phyloP scores from a whole-genome alignment of 768 basidiomycete species.

The Podaxis sp. region DNA sequence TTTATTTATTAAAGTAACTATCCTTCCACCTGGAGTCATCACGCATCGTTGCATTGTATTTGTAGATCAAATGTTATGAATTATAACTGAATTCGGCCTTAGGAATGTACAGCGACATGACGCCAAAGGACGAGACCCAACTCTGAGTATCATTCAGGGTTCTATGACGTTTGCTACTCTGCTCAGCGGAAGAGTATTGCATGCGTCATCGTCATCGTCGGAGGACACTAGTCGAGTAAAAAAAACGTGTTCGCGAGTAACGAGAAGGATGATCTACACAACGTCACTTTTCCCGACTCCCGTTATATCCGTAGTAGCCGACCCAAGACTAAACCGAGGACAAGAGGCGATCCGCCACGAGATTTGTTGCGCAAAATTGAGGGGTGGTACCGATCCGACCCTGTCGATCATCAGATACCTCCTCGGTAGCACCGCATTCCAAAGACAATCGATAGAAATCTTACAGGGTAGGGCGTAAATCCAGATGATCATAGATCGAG shows the following conservation, averaged over 20 bases:
- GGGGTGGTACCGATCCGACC: not conserved
- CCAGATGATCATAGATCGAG: not conserved
- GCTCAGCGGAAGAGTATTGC: conserved; percentile 6
- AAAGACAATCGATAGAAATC: not conserved
- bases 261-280: not conserved
- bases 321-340: conserved; percentile 6
- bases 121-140: not conserved
- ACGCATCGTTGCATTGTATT: not conserved
- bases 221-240: not conserved
- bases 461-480: not conserved
- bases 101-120: not conserved
- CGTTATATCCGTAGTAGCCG: conserved; percentile 13
- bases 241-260: not conserved
- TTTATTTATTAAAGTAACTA: not conserved
- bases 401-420: conserved; percentile 7
- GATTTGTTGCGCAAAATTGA: not conserved
- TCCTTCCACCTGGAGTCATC: not conserved
- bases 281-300: not conserved
- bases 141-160: conserved; percentile 3
- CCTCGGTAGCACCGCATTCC: conserved; percentile 2
- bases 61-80: not conserved
- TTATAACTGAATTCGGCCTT: not conserved
- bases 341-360: not conserved
- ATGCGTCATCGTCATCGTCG: conserved; percentile 6
- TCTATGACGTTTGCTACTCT: conserved; percentile 13